Evolutionary conservation across 2,329 filamentous ascomycete species (phyloP).

Genomic region (Cryphonectria carpinicola): DNA sequence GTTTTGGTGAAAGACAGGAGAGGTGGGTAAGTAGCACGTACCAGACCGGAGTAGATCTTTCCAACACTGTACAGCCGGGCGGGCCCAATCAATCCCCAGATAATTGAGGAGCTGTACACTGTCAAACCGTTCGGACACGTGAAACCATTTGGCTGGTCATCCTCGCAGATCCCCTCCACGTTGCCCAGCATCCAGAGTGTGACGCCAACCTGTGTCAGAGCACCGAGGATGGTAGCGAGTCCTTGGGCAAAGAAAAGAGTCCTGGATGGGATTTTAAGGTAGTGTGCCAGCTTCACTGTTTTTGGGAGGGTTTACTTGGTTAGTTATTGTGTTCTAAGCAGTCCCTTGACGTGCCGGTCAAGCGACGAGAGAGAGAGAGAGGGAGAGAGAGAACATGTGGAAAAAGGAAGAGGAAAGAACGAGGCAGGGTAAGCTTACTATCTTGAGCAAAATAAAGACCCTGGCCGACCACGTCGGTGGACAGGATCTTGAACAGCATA

Average conservation of each 20-base stretch:
- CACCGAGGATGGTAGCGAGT: slow-evolving; percentile 50
- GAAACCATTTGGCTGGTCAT: slow-evolving; percentile 48
- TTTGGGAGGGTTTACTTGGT: not conserved
- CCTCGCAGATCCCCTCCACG: slow-evolving; percentile 46
- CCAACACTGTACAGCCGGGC: slow-evolving; percentile 50
- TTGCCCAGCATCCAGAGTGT: slow-evolving; percentile 41
- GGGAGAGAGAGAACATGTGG: not conserved
- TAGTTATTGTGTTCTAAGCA: not conserved
- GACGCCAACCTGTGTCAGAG: slow-evolving; percentile 46
- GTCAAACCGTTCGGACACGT: slow-evolving; percentile 53
- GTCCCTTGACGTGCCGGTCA: not conserved
- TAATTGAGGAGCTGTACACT: slow-evolving; percentile 51
- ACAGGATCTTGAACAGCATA: slow-evolving; percentile 49
- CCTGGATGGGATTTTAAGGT: slow-evolving; percentile 53
- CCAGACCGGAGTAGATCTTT: slow-evolving; percentile 49
- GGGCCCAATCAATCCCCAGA: slow-evolving; percentile 58
- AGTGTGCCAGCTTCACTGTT: slow-evolving; percentile 52
- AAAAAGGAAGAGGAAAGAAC: no score
- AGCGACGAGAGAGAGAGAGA: not conserved
- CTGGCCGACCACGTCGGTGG: slow-evolving; percentile 46
- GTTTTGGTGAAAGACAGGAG: not conserved
- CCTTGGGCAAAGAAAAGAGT: slow-evolving; percentile 53
- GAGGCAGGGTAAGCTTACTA: slow-evolving; percentile 24
- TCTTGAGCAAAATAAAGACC: slow-evolving; percentile 52
- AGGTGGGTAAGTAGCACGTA: not conserved